phyloP scores from a whole-genome alignment of 176 grass and related monocot species.

The Musa schizocarpa region DNA sequence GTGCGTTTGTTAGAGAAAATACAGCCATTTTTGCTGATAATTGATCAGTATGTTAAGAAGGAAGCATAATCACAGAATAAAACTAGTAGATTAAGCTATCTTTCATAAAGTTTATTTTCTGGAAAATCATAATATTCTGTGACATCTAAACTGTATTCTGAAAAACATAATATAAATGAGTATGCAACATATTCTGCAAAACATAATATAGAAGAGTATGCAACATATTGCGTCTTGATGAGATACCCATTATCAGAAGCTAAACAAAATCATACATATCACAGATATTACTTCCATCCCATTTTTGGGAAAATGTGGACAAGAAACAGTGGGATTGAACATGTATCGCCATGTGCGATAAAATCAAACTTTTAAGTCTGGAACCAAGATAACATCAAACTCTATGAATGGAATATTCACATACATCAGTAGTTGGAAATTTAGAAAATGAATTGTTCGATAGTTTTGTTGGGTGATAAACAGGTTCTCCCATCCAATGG shows the following conservation, averaged over 20 bases:
- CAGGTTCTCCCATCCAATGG: too few relatives aligned
- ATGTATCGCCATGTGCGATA: not conserved
- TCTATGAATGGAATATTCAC: not conserved
- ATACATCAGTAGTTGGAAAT: not conserved
- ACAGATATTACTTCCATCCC: not conserved
- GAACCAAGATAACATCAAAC: too few relatives aligned
- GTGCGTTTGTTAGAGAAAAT: too few relatives aligned
- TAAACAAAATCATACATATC: too few relatives aligned
- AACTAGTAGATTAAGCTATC: too few relatives aligned
- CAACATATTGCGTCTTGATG: not conserved
- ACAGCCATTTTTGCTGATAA: not conserved
- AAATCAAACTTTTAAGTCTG: not conserved
- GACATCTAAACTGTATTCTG: not conserved
- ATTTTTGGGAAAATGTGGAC: not conserved
- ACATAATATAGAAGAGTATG: not conserved
- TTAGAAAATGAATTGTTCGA: too few relatives aligned
- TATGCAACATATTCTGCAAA: not conserved
- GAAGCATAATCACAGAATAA: too few relatives aligned
- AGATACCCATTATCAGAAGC: too few relatives aligned
- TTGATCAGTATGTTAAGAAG: not conserved
- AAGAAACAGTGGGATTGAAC: not conserved
- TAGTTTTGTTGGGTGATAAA: too few relatives aligned
- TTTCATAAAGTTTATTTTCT: not conserved
- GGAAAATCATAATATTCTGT: not conserved
- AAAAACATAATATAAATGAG: not conserved